Evolutionary conservation across 1,139 yeast genomes (phyloP).

Genomic region (Suhomyces anneliseae): DNA sequence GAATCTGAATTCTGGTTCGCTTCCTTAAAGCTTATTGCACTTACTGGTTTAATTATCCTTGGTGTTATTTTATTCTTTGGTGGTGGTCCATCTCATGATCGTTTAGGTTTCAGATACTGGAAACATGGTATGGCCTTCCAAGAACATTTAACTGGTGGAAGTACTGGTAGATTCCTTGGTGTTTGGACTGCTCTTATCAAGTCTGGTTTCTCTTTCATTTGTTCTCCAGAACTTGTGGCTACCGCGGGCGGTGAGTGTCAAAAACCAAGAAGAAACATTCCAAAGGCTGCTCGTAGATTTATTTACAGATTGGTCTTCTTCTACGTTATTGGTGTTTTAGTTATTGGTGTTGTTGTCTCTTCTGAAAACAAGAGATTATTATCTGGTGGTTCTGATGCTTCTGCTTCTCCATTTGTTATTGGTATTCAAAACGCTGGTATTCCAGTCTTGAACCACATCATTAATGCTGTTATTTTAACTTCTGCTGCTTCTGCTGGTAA

Average conservation of each 20-base stretch:
- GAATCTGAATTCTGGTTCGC: slow-evolving; percentile 72
- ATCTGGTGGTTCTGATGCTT: slow-evolving; percentile 38
- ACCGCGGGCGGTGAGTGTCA: slow-evolving; percentile 44
- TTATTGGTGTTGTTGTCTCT: slow-evolving; percentile 48
- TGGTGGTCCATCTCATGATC: slow-evolving; percentile 29
- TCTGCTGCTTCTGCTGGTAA: slow-evolving; percentile 74
- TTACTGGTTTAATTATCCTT: slow-evolving; percentile 39
- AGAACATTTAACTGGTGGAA: slow-evolving; percentile 42
- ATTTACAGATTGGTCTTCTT: slow-evolving; percentile 49
- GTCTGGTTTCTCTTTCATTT: slow-evolving; percentile 43
- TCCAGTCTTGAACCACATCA: slow-evolving; percentile 58
- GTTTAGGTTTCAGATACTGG: slow-evolving; percentile 62
- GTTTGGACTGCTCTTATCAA: slow-evolving; percentile 43
- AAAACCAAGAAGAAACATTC: slow-evolving; percentile 46
- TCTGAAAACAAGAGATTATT: slow-evolving; percentile 34
- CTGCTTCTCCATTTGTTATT: slow-evolving; percentile 52
- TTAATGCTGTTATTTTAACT: slow-evolving; percentile 67
- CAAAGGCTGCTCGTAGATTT: slow-evolving; percentile 49
- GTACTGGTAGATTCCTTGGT: slow-evolving; percentile 55
- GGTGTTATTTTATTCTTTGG: slow-evolving; percentile 47
- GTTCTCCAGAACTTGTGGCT: slow-evolving; percentile 42
- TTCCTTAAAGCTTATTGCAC: slow-evolving; percentile 41
- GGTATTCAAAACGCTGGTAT: slow-evolving; percentile 61
- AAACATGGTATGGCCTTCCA: slow-evolving; percentile 56
- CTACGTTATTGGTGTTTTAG: slow-evolving; percentile 46